Percentiles rank a stretch among this genome's conserved stretches.
Evolutionary conservation across 2,329 filamentous ascomycete species (phyloP).

Genomic region (Penicillium sp.): DNA sequence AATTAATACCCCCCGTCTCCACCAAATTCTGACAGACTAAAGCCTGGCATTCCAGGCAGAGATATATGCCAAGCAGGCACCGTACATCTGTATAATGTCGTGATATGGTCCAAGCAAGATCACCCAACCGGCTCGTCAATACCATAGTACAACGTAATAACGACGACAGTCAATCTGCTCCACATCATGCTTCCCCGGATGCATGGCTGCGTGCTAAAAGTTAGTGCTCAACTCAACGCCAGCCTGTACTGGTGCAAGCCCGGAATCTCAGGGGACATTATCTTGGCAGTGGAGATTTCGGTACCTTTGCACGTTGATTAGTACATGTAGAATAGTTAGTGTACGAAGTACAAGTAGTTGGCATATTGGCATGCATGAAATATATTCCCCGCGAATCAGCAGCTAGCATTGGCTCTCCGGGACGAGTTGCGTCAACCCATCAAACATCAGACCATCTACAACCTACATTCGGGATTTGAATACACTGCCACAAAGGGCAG

Average conservation of each 20-base stretch:
- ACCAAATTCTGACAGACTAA: not conserved
- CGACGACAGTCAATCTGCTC: not conserved
- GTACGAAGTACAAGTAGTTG: not conserved
- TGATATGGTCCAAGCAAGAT: not conserved
- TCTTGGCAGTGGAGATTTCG: conserved; percentile 1
- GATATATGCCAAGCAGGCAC: not conserved
- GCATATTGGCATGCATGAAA: not conserved
- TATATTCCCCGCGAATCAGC: conserved; percentile 5
- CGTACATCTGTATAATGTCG: not conserved
- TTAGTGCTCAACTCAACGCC: not conserved
- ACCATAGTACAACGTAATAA: not conserved
- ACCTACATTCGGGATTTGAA: conserved; percentile 2
- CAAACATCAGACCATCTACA: conserved; percentile 1
- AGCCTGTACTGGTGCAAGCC: not conserved
- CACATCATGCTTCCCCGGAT: conserved; percentile 2
- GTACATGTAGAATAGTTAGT: not conserved
- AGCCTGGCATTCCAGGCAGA: not conserved
- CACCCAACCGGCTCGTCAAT: not conserved
- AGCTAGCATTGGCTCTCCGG: not conserved
- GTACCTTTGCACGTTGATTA: not conserved
- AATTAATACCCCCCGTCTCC: conserved; percentile 14
- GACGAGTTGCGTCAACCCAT: not conserved
- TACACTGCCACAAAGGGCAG: conserved; percentile 1
- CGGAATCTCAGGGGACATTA: not conserved
- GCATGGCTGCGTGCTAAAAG: not conserved